phyloP scores from a whole-genome alignment of 345 rosid genomes.

The Acer yangbiense region DNA sequence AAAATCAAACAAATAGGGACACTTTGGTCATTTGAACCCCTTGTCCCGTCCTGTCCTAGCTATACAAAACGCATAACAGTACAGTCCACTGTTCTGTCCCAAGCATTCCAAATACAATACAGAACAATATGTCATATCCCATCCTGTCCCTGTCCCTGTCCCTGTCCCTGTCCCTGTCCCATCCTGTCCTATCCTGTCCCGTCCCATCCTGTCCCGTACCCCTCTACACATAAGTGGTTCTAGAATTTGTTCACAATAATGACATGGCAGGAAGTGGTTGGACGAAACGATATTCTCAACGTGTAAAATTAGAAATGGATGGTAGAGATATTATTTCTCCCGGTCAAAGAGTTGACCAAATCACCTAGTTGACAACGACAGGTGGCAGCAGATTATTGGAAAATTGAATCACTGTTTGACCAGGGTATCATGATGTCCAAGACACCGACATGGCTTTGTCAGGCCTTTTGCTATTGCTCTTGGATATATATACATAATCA shows the following conservation, averaged over 20 bases:
- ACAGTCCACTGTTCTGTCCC: no score
- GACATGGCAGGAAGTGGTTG: slow-evolving; percentile 5
- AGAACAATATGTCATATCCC: no score
- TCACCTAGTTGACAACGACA: neutral
- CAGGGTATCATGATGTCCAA: slow-evolving; percentile 15
- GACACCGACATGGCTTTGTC: slow-evolving; percentile 25
- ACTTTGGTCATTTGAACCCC: no score
- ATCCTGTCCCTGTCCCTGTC: no score
- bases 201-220: no score
- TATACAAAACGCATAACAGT: no score
- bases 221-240: neutral
- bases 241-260: neutral
- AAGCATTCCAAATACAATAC: no score
- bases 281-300: neutral
- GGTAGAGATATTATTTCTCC: neutral
- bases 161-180: no score
- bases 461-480: neutral
- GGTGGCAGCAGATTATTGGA: slow-evolving; percentile 20
- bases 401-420: slow-evolving; percentile 17
- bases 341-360: slow-evolving; percentile 30
- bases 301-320: neutral
- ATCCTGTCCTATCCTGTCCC: no score
- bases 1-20: no score
- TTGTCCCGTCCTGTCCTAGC: no score
- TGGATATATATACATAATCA: no score